Evolutionary conservation across 2,329 filamentous ascomycete genomes (phyloP), one percentile per base, ranked within the genome.

Genomic region (Rachicladosporium sp.): DNA sequence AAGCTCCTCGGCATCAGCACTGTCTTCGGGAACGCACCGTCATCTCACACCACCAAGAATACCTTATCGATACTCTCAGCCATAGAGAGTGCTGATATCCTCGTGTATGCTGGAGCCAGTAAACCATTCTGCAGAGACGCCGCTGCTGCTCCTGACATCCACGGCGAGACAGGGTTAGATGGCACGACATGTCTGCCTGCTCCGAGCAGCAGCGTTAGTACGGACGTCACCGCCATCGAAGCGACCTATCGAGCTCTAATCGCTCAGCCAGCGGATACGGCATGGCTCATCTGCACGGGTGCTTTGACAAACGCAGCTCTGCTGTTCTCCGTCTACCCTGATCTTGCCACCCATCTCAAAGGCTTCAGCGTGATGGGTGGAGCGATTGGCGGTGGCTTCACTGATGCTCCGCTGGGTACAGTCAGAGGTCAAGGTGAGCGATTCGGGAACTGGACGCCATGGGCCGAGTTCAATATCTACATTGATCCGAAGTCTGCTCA

Each of bases 291-390:
- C 21, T 85, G 88, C 6, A 95, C 88, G 0, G 91, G 91, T 15
- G 74, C 84, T 4, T 64, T 93, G 55, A 96, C 91, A 21, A 96
- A 96, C 58, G 74, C 86, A 21, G 89, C 78, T 0, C 66, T 80
- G 13, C 67, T 95, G 10, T 86, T 98, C 58, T 69, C 76, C 32
- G 68, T 71, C 35, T 76, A 91, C 56, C 85, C 89, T 0, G 78
- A 84, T 38, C 69, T 95, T 7, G 76, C 71, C 5, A 60, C 61
- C 1, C 87, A 93, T 60, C 67, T 98, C 43, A 75, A 73, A 45
- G 89, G 88, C 1, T 58, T 98, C 21, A 86, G 78, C 48, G 78
- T 94, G 50, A 98, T 98, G 91, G 91, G 91, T 45, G 91, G 89
- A 12, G 83, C 86, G 1, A 69, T 98, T 40, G 89, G 88, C 1